Evolutionary conservation across 306 rosid species (phyloP).

Genomic region (Prosopis cineraria): DNA sequence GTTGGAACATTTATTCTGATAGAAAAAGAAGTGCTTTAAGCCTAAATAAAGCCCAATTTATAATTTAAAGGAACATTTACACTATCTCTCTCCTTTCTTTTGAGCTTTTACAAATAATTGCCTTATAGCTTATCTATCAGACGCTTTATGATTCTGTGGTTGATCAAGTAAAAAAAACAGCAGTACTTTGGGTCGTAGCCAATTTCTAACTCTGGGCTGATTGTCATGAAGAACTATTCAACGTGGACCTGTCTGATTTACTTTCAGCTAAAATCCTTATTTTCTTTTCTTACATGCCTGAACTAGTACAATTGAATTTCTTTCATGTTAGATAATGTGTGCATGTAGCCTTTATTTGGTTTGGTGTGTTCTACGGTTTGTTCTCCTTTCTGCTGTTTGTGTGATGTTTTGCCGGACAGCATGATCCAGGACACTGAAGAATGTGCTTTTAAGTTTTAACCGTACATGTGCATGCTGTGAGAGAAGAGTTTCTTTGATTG

Average conservation of each 20-base stretch:
- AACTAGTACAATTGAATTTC: background rate
- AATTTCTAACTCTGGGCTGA: background rate
- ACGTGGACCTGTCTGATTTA: background rate
- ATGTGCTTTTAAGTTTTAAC: conserved; percentile 13
- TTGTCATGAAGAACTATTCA: background rate
- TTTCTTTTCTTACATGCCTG: conserved; percentile 1
- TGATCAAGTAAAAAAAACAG: background rate
- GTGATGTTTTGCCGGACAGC: conserved; percentile 16
- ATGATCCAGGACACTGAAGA: background rate
- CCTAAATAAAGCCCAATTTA: conserved; percentile 6
- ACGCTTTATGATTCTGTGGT: conserved; percentile 2
- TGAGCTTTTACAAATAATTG: conserved; percentile 8
- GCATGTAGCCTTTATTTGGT: background rate
- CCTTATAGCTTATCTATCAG: background rate
- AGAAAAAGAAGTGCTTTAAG: conserved; percentile 5
- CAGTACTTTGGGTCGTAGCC: background rate
- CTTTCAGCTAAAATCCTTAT: background rate
- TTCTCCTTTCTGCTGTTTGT: conserved; percentile 17
- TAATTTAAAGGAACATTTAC: background rate
- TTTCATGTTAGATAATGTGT: background rate
- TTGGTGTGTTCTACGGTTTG: background rate
- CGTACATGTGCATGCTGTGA: background rate
- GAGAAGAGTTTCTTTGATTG: conserved; percentile 27
- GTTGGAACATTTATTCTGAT: conserved; percentile 2
- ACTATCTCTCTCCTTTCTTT: background rate